phyloP scores from a whole-genome alignment of 2,329 filamentous ascomycete species.

The Rugonectria rugulosa region DNA sequence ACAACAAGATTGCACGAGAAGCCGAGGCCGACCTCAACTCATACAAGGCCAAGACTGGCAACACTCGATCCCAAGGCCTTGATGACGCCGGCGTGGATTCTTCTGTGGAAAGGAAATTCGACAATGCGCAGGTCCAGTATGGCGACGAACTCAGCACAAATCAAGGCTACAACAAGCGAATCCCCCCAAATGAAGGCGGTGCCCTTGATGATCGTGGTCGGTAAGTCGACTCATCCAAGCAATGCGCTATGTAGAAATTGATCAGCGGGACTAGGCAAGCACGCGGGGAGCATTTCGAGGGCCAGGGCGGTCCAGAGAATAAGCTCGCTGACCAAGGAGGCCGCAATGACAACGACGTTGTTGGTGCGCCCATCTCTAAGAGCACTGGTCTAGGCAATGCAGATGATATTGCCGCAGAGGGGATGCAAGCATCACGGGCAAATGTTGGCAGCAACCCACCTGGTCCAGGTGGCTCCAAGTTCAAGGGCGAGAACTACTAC shows the following conservation, averaged over 20 bases:
- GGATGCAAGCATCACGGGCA: conserved; percentile 46
- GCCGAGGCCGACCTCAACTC: conserved; percentile 58
- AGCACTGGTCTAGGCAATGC: conserved; percentile 33
- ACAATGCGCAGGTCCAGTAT: conserved; percentile 42
- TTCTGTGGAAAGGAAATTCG: conserved; percentile 52
- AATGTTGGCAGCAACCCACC: conserved; percentile 49
- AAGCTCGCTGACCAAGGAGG: conserved; percentile 48
- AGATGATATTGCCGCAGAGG: conserved; percentile 44
- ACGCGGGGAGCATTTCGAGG: conserved; percentile 53
- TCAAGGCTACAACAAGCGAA: conserved; percentile 53
- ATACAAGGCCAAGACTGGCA: conserved; percentile 57
- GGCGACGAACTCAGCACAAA: conserved; percentile 56
- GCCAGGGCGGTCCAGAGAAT: conserved; percentile 51
- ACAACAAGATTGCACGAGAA: conserved; percentile 53
- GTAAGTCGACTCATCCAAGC: conserved; percentile 42
- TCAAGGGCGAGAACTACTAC: conserved; percentile 52
- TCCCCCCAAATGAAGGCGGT: conserved; percentile 55
- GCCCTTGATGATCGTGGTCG: conserved; percentile 53
- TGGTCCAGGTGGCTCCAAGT: conserved; percentile 47
- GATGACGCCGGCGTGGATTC: conserved; percentile 54
- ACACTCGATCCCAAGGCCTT: conserved; percentile 46
- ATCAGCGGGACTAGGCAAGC: conserved; percentile 48
- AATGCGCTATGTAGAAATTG: too few relatives aligned
- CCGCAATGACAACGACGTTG: conserved; percentile 48
- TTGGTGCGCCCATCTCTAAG: conserved; percentile 33